These are phyloP conservation scores for Aurantiochytrium sp. DNA, from an alignment of 108 stramenopile genomes.

Conservation along the genomic window DNA sequence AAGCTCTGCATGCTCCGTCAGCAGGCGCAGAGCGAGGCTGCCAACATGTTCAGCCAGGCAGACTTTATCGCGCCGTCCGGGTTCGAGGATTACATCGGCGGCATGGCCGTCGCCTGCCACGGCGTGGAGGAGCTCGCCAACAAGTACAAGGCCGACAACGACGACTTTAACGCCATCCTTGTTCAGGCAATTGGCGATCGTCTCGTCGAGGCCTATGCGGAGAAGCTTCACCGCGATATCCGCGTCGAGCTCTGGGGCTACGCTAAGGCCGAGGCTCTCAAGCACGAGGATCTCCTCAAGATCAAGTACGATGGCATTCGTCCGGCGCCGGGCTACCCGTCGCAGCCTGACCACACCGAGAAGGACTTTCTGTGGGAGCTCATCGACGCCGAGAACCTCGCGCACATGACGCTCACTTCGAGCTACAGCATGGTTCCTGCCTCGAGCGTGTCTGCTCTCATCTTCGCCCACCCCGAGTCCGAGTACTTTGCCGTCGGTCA, in stretches of 20 bases:
- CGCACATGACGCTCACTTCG: slow-evolving; percentile 86
- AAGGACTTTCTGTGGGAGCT: slow-evolving; percentile 94
- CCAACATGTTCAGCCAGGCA: slow-evolving; percentile 86
- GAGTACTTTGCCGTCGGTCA: slow-evolving; percentile 98
- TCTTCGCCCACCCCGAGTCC: slow-evolving; percentile 91
- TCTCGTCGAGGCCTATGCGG: slow-evolving; percentile 99
- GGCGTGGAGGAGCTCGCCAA: background rate
- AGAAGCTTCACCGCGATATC: slow-evolving; percentile 91
- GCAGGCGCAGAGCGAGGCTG: slow-evolving; percentile 95
- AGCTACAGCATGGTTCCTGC: slow-evolving; percentile 97
- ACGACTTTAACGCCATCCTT: slow-evolving; percentile 99
- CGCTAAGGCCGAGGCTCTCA: slow-evolving; percentile 74
- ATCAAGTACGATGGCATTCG: slow-evolving; percentile 99
- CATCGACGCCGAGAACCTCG: slow-evolving; percentile 81
- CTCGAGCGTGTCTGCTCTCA: slow-evolving; percentile 89
- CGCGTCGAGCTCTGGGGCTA: slow-evolving; percentile 95
- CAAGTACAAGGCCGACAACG: slow-evolving; percentile 67
- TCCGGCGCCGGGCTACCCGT: slow-evolving; percentile 98
- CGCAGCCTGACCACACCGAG: slow-evolving; percentile 99
- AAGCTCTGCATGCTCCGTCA: slow-evolving; percentile 97
- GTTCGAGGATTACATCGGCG: slow-evolving; percentile 53
- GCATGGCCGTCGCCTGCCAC: slow-evolving; percentile 26
- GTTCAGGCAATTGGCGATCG: slow-evolving; percentile 95
- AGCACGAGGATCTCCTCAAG: slow-evolving; percentile 88
- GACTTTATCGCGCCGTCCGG: slow-evolving; percentile 97